Percentiles rank a stretch among this genome's conserved stretches.
Evolutionary conservation across 768 basidiomycete genomes (phyloP).

Genomic region (Pluteus cervinus): DNA sequence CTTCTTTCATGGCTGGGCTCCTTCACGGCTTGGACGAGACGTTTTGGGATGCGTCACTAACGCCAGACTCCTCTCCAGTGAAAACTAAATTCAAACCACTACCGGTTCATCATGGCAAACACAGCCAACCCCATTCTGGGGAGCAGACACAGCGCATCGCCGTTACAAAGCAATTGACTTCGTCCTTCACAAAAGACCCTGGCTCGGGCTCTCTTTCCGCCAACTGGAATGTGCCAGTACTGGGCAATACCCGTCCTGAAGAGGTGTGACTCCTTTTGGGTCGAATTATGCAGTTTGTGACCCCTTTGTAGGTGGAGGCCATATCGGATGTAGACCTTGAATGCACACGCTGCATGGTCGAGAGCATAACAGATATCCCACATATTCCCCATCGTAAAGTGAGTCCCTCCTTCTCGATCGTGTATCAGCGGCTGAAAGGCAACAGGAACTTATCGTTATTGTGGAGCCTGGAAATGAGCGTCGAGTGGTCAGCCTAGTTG

Average conservation of each 20-base stretch:
- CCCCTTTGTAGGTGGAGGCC: too few species aligned
- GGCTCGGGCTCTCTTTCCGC: too few species aligned
- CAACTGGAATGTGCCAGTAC: too few species aligned
- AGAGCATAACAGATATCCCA: slow-evolving; percentile 30
- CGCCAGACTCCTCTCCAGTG: slow-evolving; percentile 28
- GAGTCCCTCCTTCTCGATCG: slow-evolving; percentile 6
- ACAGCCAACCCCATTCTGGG: too few species aligned
- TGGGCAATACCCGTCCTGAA: too few species aligned
- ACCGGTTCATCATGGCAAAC: slow-evolving; percentile 8
- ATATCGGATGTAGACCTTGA: too few species aligned
- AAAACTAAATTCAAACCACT: slow-evolving; percentile 12
- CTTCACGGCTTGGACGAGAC: slow-evolving; percentile 47
- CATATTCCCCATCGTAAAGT: slow-evolving; percentile 37
- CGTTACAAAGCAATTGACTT: too few species aligned
- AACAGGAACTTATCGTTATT: slow-evolving; percentile 47
- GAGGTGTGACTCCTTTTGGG: too few species aligned
- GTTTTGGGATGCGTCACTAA: slow-evolving; percentile 36
- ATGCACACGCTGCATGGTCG: slow-evolving; percentile 54
- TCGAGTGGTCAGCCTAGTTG: slow-evolving; percentile 54
- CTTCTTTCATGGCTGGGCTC: slow-evolving; percentile 44
- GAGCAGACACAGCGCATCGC: too few species aligned
- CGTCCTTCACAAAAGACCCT: too few species aligned
- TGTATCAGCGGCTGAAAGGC: not conserved
- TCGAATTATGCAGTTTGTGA: too few species aligned
- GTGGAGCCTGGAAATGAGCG: slow-evolving; percentile 30